These are phyloP conservation scores for Fusarium ramigenum DNA, from an alignment of 2,329 filamentous ascomycete genomes.

Conservation along the genomic window DNA sequence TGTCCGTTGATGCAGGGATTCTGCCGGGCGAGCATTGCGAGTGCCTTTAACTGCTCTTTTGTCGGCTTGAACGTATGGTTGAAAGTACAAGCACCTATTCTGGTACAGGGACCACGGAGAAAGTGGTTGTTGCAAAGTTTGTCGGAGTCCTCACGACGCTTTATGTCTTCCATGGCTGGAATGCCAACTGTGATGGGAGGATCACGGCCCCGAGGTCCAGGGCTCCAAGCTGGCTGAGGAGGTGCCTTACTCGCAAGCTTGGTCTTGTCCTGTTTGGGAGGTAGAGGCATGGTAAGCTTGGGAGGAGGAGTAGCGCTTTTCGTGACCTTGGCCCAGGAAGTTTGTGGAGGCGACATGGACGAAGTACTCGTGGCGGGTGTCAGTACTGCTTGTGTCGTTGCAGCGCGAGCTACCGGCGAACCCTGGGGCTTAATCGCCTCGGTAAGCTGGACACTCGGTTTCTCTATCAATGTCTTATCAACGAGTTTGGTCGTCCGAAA, in stretches of 20 bases:
- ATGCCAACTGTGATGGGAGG: conserved; percentile 59
- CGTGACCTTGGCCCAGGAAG: conserved; percentile 50
- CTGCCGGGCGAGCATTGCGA: conserved; percentile 63
- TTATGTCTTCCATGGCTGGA: conserved; percentile 61
- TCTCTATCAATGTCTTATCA: conserved; percentile 42
- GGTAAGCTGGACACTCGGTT: not conserved
- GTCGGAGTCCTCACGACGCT: conserved; percentile 62
- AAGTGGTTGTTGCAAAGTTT: conserved; percentile 73
- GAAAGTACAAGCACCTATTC: conserved; percentile 64
- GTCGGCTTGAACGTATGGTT: conserved; percentile 64
- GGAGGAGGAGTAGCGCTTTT: conserved; percentile 55
- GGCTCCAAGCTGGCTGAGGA: conserved; percentile 57
- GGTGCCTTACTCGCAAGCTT: conserved; percentile 34
- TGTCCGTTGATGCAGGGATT: conserved; percentile 68
- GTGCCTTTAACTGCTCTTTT: conserved; percentile 64
- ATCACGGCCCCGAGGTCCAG: conserved; percentile 65
- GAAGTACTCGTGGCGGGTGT: conserved; percentile 41
- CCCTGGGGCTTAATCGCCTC: conserved; percentile 1
- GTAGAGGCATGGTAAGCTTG: conserved; percentile 51
- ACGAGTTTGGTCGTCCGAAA: conserved; percentile 65
- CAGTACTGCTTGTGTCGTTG: conserved; percentile 24
- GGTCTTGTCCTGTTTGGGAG: conserved; percentile 44
- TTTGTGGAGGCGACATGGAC: conserved; percentile 38
- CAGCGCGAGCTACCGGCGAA: conserved; percentile 19
- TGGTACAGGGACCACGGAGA: conserved; percentile 65